Evolutionary conservation across 2,329 filamentous ascomycete genomes (phyloP).

Genomic region (Aspergillus latus): DNA sequence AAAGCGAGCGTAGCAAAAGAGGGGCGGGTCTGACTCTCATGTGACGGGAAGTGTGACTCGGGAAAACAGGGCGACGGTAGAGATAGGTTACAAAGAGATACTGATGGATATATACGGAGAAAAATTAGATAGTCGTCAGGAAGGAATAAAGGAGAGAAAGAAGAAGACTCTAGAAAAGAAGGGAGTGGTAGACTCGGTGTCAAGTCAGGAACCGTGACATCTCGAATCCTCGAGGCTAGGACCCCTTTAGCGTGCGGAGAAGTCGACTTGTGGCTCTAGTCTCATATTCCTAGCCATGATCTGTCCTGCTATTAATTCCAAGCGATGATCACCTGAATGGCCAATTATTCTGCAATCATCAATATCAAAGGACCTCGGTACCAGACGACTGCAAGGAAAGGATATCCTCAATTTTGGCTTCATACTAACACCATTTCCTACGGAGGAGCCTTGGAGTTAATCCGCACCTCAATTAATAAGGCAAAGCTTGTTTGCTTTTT

Average conservation of each 20-base stretch:
- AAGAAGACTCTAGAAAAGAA: background rate
- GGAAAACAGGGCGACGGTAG: background rate
- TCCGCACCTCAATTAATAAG: background rate
- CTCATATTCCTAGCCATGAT: conserved; percentile 1
- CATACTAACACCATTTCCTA: conserved; percentile 13
- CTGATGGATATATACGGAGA: conserved; percentile 9
- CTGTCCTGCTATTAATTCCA: background rate
- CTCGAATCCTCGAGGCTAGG: conserved; percentile 2
- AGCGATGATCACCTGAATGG: background rate
- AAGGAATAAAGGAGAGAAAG: background rate
- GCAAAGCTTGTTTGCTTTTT: background rate
- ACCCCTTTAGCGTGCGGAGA: conserved; percentile 14
- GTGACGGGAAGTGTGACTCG: conserved; percentile 13
- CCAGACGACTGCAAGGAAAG: background rate
- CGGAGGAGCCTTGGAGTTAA: background rate
- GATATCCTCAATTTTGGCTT: conserved; percentile 6
- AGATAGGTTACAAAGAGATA: background rate
- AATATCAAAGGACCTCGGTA: too few relatives aligned
- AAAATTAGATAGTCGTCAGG: background rate
- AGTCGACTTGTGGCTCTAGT: background rate
- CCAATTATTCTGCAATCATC: background rate
- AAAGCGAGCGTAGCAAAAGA: conserved; percentile 11
- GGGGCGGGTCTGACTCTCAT: conserved; percentile 13
- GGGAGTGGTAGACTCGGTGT: background rate
- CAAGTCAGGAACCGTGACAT: conserved; percentile 6